Base-by-base conservation (phyloP, 2,329 filamentous ascomycete genomes). In the Sporothrix euskadiensis region DNA sequence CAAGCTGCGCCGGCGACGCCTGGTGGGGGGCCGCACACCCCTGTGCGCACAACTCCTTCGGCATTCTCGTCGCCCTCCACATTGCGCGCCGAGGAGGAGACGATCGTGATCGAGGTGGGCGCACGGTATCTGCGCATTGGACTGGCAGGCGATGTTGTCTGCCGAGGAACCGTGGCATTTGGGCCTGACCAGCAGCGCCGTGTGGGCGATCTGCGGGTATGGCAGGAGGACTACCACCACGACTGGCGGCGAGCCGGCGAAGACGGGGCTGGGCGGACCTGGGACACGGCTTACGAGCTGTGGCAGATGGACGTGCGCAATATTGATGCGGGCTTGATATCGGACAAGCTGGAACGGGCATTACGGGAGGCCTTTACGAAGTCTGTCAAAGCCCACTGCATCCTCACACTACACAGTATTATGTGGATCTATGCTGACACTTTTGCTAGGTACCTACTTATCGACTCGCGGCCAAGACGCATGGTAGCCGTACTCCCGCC, bases 321-420 rank as follows among this genome's bases (percentile, higher is more conserved):
- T 10, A 80, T 92, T 14, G 93, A 98, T 78, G 80, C 97, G 74
- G 93, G 91, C 0, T 83, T 98, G 65, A 88, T 98, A 0, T 90
- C 92, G 75, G 95, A 98, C 80, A 95, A 92, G 82, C 86, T 99
- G 71, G 96, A 98, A 81, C 88, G 94, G 71, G 89, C 91, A 7
- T 82, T 98, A 78, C 87, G 94, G 71, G 92, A 95, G 77, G 91
- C 92, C 12, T 94, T 96, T 80, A 91, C 91, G 75, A 94, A 92
- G 86, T 94, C 87, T 79, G 86, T 90, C 6, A 22, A 35, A 35
- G 35, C 2, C 2, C 32, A 5, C 41, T 14, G 26, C 26, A 22
- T 10, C 49, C 52, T 2, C 59, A 26, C 26, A 1, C 26, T 26
- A 26, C 39, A 56, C 12, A 16, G 8, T 65, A 12, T 22, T 57